Conservation (phyloP, 441 rosid genomes). For the Cnidoscolus chayamansa region DNA sequence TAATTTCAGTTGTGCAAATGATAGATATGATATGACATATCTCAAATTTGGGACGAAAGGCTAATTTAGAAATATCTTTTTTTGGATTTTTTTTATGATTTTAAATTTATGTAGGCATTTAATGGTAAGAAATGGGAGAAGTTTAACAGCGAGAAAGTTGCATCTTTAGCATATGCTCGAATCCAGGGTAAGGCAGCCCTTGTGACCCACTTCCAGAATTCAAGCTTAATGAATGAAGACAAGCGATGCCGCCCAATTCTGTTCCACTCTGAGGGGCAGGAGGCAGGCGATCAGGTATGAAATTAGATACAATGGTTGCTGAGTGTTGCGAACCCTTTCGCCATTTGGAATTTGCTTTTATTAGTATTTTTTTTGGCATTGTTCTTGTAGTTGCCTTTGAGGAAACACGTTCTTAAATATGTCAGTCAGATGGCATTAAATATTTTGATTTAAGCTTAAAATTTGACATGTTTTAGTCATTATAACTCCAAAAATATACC, state of each 20-base stretch:
- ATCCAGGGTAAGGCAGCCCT: conserved; percentile 95
- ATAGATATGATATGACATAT: neutral
- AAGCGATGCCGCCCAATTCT: conserved; percentile 96
- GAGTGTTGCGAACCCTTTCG: neutral
- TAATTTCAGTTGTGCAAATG: neutral
- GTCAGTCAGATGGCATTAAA: no score
- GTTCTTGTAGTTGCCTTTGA: no score
- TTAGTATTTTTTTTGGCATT: neutral
- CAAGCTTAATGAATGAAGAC: conserved; percentile 99
- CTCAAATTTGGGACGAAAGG: neutral
- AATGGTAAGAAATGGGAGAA: conserved; percentile 99
- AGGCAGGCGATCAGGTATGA: conserved; percentile 66
- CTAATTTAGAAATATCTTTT: neutral
- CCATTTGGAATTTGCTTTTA: neutral
- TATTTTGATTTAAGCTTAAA: no score
- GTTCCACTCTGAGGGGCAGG: conserved; percentile 63
- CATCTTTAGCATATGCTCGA: conserved; percentile 93
- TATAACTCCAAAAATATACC: no score
- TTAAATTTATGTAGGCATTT: conserved; percentile 54
- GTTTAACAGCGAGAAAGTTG: conserved; percentile 98
- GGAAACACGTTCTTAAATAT: no score
- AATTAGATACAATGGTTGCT: conserved; percentile 30
- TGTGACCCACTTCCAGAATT: conserved; percentile 94
- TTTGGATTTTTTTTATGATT: conserved; percentile 18
- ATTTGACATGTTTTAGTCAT: no score